Evolutionary conservation across 169 alveolate genomes (phyloP), one percentile per base, ranked within the genome.

Genomic region (Plasmodium falciparum): DNA sequence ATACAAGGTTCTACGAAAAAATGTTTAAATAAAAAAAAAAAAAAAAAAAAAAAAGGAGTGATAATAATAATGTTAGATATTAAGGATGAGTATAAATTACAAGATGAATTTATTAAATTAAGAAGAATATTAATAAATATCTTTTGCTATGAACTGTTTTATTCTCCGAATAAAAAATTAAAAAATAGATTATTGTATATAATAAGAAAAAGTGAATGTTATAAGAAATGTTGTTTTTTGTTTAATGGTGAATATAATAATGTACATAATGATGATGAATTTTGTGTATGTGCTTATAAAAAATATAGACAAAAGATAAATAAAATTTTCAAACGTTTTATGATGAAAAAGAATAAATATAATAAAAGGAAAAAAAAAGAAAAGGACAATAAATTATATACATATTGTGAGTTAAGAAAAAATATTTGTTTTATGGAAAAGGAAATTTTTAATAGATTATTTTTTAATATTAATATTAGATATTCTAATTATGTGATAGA

Each of bases 361-460:
- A 39, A 39, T 39, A 39, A 39, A 39, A 39, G 7, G 6, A 39
- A 39, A 39, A 39, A 39, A 39, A 15, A 56, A 56, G 47, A 17
- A 29, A 26, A 52, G 12, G 11, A 43, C 20, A 12, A 56, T 45
- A 13, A 33, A 1, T 13, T 6, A 8, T 43, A 15, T 12, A 45
- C 29, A 7, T 20, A 66, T 22, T 39, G 47, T 39, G 91, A 83
- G 49, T 26, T 83, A 58, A 83, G 71, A 2, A 83, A 66, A 71
- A 39, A 83, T 33, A 3, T 70, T n/a, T 83, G 67, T 11, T 83
- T 58, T 49, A 9, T 59, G 39, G 74, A 83, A 61, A 83, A 83
- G 20, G 85, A 83, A 20, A 83, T 49, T 3, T 15, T 83, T 17
- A 83, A 83, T 73, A 70, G 91, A 62, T 83, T 17, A 2, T 62